Base-by-base conservation (phyloP, 2,329 filamentous ascomycete genomes). In the Penicillium sp. region DNA sequence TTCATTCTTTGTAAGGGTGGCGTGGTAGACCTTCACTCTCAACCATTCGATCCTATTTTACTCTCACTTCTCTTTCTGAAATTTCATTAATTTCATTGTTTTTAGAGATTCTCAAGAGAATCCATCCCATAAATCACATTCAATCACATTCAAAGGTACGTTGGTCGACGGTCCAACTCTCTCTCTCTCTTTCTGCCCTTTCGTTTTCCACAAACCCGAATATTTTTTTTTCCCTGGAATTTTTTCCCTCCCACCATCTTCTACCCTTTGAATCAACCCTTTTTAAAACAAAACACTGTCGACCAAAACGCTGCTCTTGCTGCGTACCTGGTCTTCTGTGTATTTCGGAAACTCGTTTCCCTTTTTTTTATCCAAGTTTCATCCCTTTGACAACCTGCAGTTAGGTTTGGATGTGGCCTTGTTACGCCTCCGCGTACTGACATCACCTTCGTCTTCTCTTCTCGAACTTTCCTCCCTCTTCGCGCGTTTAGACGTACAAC, bases 401-500 rank as follows among this genome's bases (percentile, higher is more conserved):
- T 58, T 63, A 61, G 65, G 59, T 65, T 65, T 67, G 65, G 62
- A 67, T 67, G 65, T 59, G 65, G 65, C 59, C 53, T 60, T 60
- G 55, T 60, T 55, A 44, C 60, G 62, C 62, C 57, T 63, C 58
- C 56, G 58, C 57, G 60, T 48, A 64, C 62, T 68, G 65, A 68
- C 59, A 65, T 67, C 65, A 66, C 65, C 64, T 50, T 46, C 46
- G 38, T 45, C 55, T 50, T 40, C 36, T 21, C 40, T 46, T 43
- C 45, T 40, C 47, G 33, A 60, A 50, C 6, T 21, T 25, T 31
- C 36, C 23, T 44, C 15, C 52, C 31, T 60, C 55, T 67, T 60
- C 61, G 50, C 67, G 64, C 59, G 55, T 65, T 64, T 62, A 66
- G 62, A 67, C 65, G 62, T 61, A 63, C 61, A 55, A 72, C 70